A percentile compares a stretch with the other conserved stretches of the same genome.
These are phyloP conservation scores for Berkeleyomyces basicola DNA, from an alignment of 2,329 filamentous ascomycete species.

Conservation along the genomic window DNA sequence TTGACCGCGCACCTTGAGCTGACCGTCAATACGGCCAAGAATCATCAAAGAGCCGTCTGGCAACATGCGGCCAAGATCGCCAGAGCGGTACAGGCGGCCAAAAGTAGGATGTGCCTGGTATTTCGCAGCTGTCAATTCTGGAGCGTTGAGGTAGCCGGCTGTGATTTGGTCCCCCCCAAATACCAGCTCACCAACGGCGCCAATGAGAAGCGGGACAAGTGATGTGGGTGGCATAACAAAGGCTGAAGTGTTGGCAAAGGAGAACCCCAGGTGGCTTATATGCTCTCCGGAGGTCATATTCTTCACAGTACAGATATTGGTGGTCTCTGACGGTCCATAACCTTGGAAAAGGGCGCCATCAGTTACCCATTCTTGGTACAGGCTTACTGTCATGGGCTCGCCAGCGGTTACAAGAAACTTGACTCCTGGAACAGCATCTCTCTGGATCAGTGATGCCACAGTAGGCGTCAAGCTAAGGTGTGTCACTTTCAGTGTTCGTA, in stretches of 20 bases:
- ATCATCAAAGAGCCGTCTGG: slow-evolving; percentile 61
- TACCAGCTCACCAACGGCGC: slow-evolving; percentile 66
- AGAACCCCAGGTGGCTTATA: slow-evolving; percentile 60
- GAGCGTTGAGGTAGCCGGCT: slow-evolving; percentile 53
- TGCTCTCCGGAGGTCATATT: slow-evolving; percentile 39
- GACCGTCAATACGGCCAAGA: slow-evolving; percentile 56
- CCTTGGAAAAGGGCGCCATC: slow-evolving; percentile 54
- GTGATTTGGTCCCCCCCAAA: slow-evolving; percentile 75
- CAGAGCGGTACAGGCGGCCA: slow-evolving; percentile 65
- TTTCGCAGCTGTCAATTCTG: slow-evolving; percentile 43
- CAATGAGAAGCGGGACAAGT: slow-evolving; percentile 43
- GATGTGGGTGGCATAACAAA: slow-evolving; percentile 39
- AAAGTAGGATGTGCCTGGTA: slow-evolving; percentile 52
- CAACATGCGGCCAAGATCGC: slow-evolving; percentile 67
- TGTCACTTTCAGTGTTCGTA: slow-evolving; percentile 48
- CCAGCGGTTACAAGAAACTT: slow-evolving; percentile 66
- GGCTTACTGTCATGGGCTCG: slow-evolving; percentile 58
- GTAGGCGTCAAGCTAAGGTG: slow-evolving; percentile 79
- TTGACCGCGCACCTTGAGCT: slow-evolving; percentile 69
- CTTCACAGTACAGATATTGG: slow-evolving; percentile 71
- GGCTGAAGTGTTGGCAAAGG: slow-evolving; percentile 59
- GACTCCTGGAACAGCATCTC: slow-evolving; percentile 51
- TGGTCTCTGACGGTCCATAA: slow-evolving; percentile 75
- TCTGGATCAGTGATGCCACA: slow-evolving; percentile 58
- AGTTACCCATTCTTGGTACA: slow-evolving; percentile 47